Conservation (phyloP, 257 asterid species). For the Solanum rostratum region DNA sequence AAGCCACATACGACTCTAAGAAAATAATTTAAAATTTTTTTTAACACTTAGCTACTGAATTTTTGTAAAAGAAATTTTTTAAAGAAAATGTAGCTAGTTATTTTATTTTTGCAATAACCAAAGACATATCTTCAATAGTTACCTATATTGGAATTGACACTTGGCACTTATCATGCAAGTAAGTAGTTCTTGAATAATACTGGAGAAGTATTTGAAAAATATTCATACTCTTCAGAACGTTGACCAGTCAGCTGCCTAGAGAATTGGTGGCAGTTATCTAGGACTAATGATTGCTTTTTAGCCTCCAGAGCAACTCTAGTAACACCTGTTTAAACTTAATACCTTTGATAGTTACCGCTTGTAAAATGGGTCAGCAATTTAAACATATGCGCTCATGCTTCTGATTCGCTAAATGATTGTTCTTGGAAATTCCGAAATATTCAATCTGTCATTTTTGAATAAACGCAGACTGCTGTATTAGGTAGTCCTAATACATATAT, state of each 20-base stretch:
- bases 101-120: no score
- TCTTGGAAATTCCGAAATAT: not conserved
- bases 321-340: not conserved
- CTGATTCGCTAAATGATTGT: not conserved
- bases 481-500: not conserved
- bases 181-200: not conserved
- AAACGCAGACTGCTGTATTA: not conserved
- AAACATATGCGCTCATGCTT: not conserved
- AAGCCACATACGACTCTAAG: no score
- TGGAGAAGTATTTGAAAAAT: not conserved
- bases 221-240: not conserved
- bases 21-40: no score
- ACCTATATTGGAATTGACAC: not conserved
- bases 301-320: not conserved
- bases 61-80: no score
- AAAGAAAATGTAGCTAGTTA: no score
- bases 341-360: not conserved
- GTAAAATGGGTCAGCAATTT: not conserved
- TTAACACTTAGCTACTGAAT: no score
- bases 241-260: not conserved
- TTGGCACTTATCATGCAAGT: not conserved
- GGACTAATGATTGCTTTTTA: not conserved
- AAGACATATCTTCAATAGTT: not conserved
- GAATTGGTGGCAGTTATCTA: not conserved
- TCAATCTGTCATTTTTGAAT: not conserved